Evolutionary conservation across 805 yeast species (phyloP), one percentile per base, ranked within the genome.

Genomic region (Ogataea pilisensis): DNA sequence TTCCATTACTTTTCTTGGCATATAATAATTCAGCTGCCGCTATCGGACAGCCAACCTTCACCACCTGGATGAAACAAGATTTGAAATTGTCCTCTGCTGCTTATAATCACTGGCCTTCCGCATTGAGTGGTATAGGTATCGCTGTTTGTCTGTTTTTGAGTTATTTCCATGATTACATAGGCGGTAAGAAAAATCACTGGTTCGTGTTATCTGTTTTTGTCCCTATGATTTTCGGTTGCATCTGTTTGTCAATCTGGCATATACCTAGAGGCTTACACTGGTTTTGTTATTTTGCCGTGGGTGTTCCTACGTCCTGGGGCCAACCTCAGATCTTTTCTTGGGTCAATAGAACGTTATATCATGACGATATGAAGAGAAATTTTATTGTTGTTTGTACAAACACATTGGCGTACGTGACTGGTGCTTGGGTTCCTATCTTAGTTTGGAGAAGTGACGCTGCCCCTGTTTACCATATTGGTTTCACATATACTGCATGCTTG

Each of bases 311-410:
- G 0, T 46, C 72, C 5, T 68, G 69, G 69, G 81, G 80, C 0
- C 82, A 75, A 55, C 80, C 82, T 1, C 66, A 72, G 49, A 72
- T 76, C 9, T 76, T 67, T 44, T 63, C 78, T 3, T 77, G 82
- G 82, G 69, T 76, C 17, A 77, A 77, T 51, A 60, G 75, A 28
- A 50, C 69, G 20, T 49, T 76, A 22, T 61, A 61, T 22, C 51
- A 60, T 8, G 72, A 73, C 46, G 75, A 70, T 47, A 64, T 64
- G 69, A 67, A 67, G 54, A 53, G 71, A 49, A 59, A 56, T 43
- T 48, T 52, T 28, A 60, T 64, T 5, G 72, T 70, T 11, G 71
- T 64, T 8, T 41, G 55, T 14, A 71, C 75, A 3, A 70, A 70
- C 50, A 63, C 64, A 9, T 48, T 65, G 33, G 70, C 73, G 1